Percentiles rank a stretch among this genome's conserved stretches.
These are phyloP conservation scores for Sporisorium iseilematis-ciliati DNA, from an alignment of 1,284 basidiomycete genomes.

Conservation along the genomic window DNA sequence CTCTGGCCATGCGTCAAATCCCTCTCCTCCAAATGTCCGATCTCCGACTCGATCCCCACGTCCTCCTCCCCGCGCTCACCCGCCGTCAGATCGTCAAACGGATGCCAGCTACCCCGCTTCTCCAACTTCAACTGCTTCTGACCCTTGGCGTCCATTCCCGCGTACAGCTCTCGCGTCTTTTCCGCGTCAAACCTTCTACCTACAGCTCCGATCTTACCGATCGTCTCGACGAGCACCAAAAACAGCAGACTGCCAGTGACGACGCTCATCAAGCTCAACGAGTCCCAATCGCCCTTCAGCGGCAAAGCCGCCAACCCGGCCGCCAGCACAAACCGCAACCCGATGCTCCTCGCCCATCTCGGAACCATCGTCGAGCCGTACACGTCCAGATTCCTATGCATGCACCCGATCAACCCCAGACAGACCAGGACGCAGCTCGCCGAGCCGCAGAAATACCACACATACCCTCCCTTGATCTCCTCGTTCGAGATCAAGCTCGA, in stretches of 20 bases:
- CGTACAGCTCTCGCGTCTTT: slow-evolving; percentile 45
- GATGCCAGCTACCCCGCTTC: slow-evolving; percentile 59
- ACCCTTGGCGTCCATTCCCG: slow-evolving; percentile 23
- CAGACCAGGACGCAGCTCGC: slow-evolving; percentile 45
- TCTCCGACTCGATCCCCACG: slow-evolving; percentile 66
- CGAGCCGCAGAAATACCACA: slow-evolving; percentile 64
- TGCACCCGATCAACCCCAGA: slow-evolving; percentile 57
- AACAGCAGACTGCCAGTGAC: slow-evolving; percentile 45
- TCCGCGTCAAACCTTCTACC: slow-evolving; percentile 55
- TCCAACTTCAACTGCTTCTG: slow-evolving; percentile 34
- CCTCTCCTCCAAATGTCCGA: slow-evolving; percentile 64
- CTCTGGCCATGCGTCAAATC: slow-evolving; percentile 57
- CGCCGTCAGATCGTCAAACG: slow-evolving; percentile 64
- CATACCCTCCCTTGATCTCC: slow-evolving; percentile 40
- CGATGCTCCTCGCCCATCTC: slow-evolving; percentile 47
- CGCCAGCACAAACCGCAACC: slow-evolving; percentile 47
- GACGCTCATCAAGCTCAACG: slow-evolving; percentile 49
- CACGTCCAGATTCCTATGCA: slow-evolving; percentile 63
- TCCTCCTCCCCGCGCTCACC: slow-evolving; percentile 67
- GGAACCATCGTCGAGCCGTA: slow-evolving; percentile 54
- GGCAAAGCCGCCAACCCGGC: slow-evolving; percentile 56
- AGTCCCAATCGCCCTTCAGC: slow-evolving; percentile 51
- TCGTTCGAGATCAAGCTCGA: slow-evolving; percentile 43
- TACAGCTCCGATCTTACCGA: slow-evolving; percentile 65
- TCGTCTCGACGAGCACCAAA: slow-evolving; percentile 62